phyloP scores from a whole-genome alignment of 768 basidiomycete genomes.

The Butyriboletus loyo region DNA sequence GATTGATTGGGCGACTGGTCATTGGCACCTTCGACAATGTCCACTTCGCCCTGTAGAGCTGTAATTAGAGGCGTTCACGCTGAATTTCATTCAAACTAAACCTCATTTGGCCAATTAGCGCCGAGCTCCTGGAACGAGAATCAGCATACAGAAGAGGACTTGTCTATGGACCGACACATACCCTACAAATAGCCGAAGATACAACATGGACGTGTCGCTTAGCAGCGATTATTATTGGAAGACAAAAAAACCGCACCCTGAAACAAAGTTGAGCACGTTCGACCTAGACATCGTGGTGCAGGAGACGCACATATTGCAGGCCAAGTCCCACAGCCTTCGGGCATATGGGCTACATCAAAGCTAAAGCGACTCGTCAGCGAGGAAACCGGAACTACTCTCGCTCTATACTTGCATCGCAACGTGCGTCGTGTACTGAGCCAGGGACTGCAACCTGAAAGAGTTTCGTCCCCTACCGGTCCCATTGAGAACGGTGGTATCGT shows the following conservation, averaged over 20 bases:
- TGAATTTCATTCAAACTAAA: not conserved
- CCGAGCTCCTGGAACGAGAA: conserved; percentile 17
- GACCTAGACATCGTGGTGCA: not conserved
- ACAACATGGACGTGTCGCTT: not conserved
- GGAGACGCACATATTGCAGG: conserved; percentile 29
- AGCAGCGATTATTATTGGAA: not conserved
- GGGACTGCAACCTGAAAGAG: conserved; percentile 31
- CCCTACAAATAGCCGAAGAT: not conserved
- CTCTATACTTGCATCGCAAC: conserved; percentile 26
- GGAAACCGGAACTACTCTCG: not conserved
- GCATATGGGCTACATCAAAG: conserved; percentile 35
- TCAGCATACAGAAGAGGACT: not conserved
- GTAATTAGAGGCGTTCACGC: not conserved
- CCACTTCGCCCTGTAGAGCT: conserved; percentile 19
- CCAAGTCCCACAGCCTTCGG: conserved; percentile 36
- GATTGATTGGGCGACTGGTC: conserved; percentile 20
- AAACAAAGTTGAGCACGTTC: not conserved
- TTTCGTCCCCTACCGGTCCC: conserved; percentile 29
- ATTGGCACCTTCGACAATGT: conserved; percentile 33
- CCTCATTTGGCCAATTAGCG: conserved; percentile 15
- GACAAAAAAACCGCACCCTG: conserved; percentile 6
- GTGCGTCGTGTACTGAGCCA: conserved; percentile 29
- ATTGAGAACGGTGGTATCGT: conserved; percentile 27
- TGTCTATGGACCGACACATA: not conserved
- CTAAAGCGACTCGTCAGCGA: conserved; percentile 1